Conservation (phyloP, 2,329 filamentous ascomycete species). For the Clarireedia monteithiana region DNA sequence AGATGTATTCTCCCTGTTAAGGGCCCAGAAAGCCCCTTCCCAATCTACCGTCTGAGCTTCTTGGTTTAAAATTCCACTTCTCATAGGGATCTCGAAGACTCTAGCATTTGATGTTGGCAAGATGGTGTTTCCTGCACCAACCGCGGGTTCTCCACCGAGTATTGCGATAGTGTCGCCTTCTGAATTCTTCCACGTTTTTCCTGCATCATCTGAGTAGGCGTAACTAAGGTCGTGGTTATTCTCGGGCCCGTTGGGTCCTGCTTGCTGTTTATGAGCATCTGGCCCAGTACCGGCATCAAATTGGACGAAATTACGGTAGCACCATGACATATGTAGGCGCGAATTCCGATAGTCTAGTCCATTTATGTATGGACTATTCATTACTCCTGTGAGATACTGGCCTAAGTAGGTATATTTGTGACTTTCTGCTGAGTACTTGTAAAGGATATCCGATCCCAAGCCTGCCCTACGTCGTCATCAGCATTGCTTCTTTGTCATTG, state of each 20-base stretch:
- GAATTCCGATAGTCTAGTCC: slow-evolving; percentile 18
- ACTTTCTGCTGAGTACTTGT: slow-evolving; percentile 16
- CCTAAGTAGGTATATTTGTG: slow-evolving; percentile 19
- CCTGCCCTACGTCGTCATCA: slow-evolving; percentile 17
- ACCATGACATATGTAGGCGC: slow-evolving; percentile 23
- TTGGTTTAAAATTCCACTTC: slow-evolving; percentile 22
- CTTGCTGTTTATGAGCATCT: slow-evolving; percentile 24
- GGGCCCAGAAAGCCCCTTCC: slow-evolving; percentile 19
- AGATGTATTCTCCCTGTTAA: slow-evolving; percentile 18
- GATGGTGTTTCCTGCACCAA: slow-evolving; percentile 10
- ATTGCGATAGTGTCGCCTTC: slow-evolving; percentile 13
- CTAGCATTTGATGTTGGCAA: slow-evolving; percentile 11
- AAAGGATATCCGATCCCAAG: slow-evolving; percentile 20
- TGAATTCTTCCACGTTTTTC: slow-evolving; percentile 18
- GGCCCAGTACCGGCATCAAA: slow-evolving; percentile 5
- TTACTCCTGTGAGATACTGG: slow-evolving; percentile 19
- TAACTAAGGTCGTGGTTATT: slow-evolving; percentile 24
- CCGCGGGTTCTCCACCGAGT: not conserved
- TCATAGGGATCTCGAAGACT: slow-evolving; percentile 22
- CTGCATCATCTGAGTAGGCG: slow-evolving; percentile 20
- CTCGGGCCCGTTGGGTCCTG: slow-evolving; percentile 22
- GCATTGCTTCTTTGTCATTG: not conserved
- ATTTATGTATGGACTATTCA: slow-evolving; percentile 24
- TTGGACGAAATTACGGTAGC: slow-evolving; percentile 21
- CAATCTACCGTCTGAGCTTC: slow-evolving; percentile 20